Percentiles rank a stretch among this genome's conserved stretches.
phyloP scores from a whole-genome alignment of 768 basidiomycete species.

The Lanmaoa rubissima region DNA sequence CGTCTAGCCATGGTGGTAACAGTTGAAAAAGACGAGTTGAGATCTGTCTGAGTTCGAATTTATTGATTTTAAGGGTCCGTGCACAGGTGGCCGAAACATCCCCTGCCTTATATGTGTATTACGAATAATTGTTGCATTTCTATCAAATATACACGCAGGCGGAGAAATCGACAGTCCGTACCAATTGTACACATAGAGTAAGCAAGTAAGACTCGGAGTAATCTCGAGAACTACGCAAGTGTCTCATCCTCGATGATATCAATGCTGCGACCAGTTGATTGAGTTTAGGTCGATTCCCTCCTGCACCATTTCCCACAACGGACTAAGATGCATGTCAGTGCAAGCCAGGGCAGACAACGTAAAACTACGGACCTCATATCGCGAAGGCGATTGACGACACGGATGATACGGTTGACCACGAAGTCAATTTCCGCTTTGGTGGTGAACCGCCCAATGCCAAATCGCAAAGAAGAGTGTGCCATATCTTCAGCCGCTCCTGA shows the following conservation, averaged over 20 bases:
- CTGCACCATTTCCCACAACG: constrained; percentile 99
- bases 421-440: constrained; percentile 97
- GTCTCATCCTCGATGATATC: constrained; percentile 12
- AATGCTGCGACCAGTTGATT: constrained; percentile 88
- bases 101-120: constrained; percentile 3
- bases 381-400: constrained; percentile 81
- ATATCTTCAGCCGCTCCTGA: constrained; percentile 94
- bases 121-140: neutral
- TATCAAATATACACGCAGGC: neutral
- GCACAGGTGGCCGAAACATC: constrained; percentile 24
- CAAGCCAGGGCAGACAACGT: constrained; percentile 1
- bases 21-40: constrained; percentile 30
- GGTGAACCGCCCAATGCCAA: constrained; percentile 97
- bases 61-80: constrained; percentile 30
- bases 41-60: constrained; percentile 33
- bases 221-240: constrained; percentile 1
- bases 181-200: constrained; percentile 14
- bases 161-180: neutral
- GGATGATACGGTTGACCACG: constrained; percentile 83
- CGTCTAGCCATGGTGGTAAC: constrained; percentile 68
- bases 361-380: constrained; percentile 77
- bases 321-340: constrained; percentile 44
- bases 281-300: constrained; percentile 95
- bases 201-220: constrained; percentile 8
- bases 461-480: constrained; percentile 97